These are phyloP conservation scores for Pestalotiopsis sp. DNA, from an alignment of 2,329 filamentous ascomycete genomes.

Conservation along the genomic window DNA sequence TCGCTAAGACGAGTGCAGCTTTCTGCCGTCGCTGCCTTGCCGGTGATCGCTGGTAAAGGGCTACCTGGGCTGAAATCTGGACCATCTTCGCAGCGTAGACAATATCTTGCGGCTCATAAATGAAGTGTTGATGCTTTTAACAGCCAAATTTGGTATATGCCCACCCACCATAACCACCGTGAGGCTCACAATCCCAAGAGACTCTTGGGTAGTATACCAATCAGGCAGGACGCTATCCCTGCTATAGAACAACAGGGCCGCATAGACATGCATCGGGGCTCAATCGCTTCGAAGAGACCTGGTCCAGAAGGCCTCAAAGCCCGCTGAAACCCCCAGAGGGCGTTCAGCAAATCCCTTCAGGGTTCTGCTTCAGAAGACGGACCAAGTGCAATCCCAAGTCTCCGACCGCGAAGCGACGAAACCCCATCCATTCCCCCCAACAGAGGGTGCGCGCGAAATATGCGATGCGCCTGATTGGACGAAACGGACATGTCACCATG, in stretches of 20 bases:
- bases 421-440: neutral
- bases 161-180: neutral
- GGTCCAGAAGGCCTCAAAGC: neutral
- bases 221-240: neutral
- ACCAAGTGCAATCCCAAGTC: neutral
- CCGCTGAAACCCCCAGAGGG: neutral
- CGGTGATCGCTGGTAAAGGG: neutral
- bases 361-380: neutral
- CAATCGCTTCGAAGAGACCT: neutral
- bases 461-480: neutral
- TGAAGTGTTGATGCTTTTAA: neutral
- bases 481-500: neutral
- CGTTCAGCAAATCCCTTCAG: neutral
- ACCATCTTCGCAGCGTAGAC: too few species aligned
- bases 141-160: neutral
- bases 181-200: neutral
- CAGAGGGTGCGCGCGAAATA: neutral
- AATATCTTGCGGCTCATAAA: neutral
- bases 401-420: neutral
- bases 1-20: neutral
- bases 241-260: neutral
- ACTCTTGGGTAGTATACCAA: neutral
- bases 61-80: too few species aligned
- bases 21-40: neutral
- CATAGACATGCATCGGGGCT: neutral